Evolutionary conservation across 768 basidiomycete species (phyloP), one percentile per base, ranked within the genome.

Genomic region (Amanita rimosa): DNA sequence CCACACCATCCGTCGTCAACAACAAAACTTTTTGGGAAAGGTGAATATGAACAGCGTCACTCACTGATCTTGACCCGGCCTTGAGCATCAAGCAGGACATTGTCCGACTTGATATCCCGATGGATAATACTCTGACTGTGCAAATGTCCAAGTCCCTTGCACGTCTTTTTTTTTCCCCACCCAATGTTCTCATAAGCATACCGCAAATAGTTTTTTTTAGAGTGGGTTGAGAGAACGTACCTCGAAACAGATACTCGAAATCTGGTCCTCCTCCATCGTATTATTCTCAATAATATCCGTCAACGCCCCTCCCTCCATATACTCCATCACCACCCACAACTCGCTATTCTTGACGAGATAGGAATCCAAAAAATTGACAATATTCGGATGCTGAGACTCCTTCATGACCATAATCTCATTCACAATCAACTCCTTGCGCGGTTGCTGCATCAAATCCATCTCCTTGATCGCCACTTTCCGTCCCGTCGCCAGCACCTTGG

Each of bases 341-440:
- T 95, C 92, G 46, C 75, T 84, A 62, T 73, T 83, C 67, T 85
- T 86, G 46, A 96, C 79, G 38, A 97, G 76, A 64, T 93, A 96
- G 19, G 88, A 80, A 5, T 95, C 88, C 36, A 95, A 67, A 67
- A 90, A 97, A 67, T 95, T 95, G 71, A 97, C 93, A 50, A 97
- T 94, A 59, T 96, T 97, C 26, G 92, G 90, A 62, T 96, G 93
- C 54, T 93, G 90, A 22, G 89, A 92, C 65, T 94, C 96, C 64
- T 93, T 95, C 95, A 99, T 98, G 56, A 99, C 96, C 53, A 97
- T 71, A 56, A 96, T 97, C 66, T 97, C 93, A 58, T 97, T 97
- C 49, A 96, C 93, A 61, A 97, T 95, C 45, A 96, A 75, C 69
- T 99, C 95, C 67, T 98, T 99, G 52, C 95, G 74, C 16, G 94